Evolutionary conservation across 2,329 filamentous ascomycete species (phyloP).

Genomic region (Fusarium gaditjirri): DNA sequence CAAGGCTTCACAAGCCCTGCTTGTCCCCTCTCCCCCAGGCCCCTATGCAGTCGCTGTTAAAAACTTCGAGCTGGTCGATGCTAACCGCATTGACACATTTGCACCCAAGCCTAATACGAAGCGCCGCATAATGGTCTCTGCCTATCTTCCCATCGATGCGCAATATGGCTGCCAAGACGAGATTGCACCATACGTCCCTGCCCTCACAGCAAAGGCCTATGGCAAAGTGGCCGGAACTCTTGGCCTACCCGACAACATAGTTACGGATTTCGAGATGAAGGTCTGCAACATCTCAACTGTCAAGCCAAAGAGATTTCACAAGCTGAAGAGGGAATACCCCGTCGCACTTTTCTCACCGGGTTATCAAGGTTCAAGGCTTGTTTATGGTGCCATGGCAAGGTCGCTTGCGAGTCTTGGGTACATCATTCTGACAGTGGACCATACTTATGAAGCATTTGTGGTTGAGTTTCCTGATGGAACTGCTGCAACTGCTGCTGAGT

Average conservation of each 20-base stretch:
- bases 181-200: background rate
- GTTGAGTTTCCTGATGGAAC: constrained; percentile 58
- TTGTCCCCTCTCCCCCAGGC: constrained; percentile 10
- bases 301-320: background rate
- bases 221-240: background rate
- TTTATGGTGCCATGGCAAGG: constrained; percentile 55
- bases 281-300: constrained; percentile 21
- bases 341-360: constrained; percentile 56
- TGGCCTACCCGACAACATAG: background rate
- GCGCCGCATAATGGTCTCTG: constrained; percentile 18
- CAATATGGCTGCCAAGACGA: background rate
- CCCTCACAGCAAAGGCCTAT: background rate
- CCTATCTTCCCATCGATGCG: constrained; percentile 22
- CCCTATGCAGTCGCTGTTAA: background rate
- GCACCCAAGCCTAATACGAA: constrained; percentile 1
- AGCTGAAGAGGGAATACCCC: background rate
- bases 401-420: constrained; percentile 58
- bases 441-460: constrained; percentile 56
- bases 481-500: constrained; percentile 3
- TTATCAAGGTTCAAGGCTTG: constrained; percentile 51
- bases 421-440: constrained; percentile 58
- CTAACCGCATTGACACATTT: constrained; percentile 12
- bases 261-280: constrained; percentile 6
- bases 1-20: background rate
- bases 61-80: constrained; percentile 11